Evolutionary conservation across 345 rosid species (phyloP).

Genomic region (Hirschfeldia incana): DNA sequence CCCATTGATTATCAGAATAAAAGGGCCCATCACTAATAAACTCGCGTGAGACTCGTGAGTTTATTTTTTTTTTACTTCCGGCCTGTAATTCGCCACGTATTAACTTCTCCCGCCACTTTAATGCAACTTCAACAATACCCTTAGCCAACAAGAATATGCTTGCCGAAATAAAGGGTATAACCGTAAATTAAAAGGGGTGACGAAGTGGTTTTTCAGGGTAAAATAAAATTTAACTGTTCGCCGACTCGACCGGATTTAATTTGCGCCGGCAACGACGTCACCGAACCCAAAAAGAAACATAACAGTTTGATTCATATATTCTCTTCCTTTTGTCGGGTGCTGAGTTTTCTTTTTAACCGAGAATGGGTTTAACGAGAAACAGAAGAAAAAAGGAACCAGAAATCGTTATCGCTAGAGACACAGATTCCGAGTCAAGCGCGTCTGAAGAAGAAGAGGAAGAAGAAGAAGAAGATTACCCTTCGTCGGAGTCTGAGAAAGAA

Average conservation of each 20-base stretch:
- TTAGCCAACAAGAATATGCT: neutral
- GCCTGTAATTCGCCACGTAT: constrained; percentile 30
- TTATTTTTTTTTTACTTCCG: neutral
- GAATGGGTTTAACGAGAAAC: constrained; percentile 56
- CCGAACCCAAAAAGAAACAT: constrained; percentile 21
- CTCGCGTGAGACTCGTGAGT: constrained; percentile 2
- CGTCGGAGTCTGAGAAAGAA: constrained; percentile 43
- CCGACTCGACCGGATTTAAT: constrained; percentile 1
- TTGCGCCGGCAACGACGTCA: constrained; percentile 9
- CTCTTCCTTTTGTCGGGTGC: constrained; percentile 24
- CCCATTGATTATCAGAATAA: neutral
- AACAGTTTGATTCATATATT: constrained; percentile 17
- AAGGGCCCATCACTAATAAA: neutral
- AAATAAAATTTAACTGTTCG: constrained; percentile 13
- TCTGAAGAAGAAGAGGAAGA: constrained; percentile 51
- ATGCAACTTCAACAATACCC: constrained; percentile 6
- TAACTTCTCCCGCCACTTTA: constrained; percentile 28
- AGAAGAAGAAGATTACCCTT: constrained; percentile 37
- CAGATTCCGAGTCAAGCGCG: constrained; percentile 76
- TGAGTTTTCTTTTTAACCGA: neutral
- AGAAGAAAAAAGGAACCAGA: constrained; percentile 59
- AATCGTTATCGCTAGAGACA: constrained; percentile 64
- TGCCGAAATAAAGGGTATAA: constrained; percentile 4
- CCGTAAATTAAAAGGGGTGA: neutral
- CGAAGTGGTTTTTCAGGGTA: neutral